These are phyloP conservation scores for Aspergillus novofumigatus DNA, from an alignment of 2,329 filamentous ascomycete genomes.

Conservation along the genomic window DNA sequence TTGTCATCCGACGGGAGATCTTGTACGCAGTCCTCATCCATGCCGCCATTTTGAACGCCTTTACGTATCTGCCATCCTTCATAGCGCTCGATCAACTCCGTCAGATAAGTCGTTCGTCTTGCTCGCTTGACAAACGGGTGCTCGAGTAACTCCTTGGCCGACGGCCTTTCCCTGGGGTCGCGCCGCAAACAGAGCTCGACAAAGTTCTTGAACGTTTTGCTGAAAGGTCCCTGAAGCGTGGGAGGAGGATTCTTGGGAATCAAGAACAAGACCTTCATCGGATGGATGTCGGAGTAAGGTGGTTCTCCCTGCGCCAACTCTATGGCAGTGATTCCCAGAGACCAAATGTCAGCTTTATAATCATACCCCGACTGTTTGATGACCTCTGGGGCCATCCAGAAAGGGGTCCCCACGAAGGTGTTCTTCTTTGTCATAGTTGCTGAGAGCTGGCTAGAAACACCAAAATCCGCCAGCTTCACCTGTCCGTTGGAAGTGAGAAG, in stretches of 20 bases:
- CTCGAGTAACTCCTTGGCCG: conserved; percentile 78
- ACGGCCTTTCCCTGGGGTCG: conserved; percentile 83
- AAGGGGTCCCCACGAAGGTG: conserved; percentile 95
- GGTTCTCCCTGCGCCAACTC: conserved; percentile 90
- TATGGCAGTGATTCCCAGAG: conserved; percentile 86
- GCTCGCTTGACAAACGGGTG: conserved; percentile 87
- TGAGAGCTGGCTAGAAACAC: conserved; percentile 90
- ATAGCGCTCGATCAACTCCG: conserved; percentile 88
- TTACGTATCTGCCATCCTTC: conserved; percentile 81
- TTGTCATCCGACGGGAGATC: conserved; percentile 34
- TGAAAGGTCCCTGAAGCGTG: conserved; percentile 73
- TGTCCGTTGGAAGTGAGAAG: conserved; percentile 85
- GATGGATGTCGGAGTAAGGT: conserved; percentile 92
- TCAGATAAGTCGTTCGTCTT: conserved; percentile 94
- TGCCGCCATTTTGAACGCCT: conserved; percentile 63
- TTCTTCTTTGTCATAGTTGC: conserved; percentile 99
- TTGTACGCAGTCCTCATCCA: conserved; percentile 56
- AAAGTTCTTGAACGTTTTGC: conserved; percentile 78
- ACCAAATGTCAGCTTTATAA: conserved; percentile 98
- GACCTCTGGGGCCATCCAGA: conserved; percentile 99
- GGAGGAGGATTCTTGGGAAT: conserved; percentile 94
- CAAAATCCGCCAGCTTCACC: conserved; percentile 96
- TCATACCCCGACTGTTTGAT: conserved; percentile 98
- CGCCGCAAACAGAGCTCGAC: conserved; percentile 79
- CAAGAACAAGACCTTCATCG: conserved; percentile 96